Base-by-base conservation (phyloP, 2,329 filamentous ascomycete species). In the Penicillium sp. region DNA sequence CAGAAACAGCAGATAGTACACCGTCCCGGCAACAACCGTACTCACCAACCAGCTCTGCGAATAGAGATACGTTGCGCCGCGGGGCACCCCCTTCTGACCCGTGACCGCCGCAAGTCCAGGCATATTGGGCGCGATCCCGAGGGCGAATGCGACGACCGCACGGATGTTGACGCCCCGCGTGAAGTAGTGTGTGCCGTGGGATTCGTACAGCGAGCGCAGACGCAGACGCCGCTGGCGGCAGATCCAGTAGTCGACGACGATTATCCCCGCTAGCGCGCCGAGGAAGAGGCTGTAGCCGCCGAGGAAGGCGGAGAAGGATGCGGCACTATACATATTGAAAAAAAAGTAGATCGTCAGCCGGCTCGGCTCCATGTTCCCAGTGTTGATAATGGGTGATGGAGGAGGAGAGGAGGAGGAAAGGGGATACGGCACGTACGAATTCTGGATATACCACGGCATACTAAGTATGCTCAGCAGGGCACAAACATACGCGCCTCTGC, bases 391-490 rank as follows among this genome's bases (percentile, higher is more conserved):
- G 21, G 21, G 21, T 21, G 9, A 30, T 19, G 15, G 9, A 47
- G 13, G n/a, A 9, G 46, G 15, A 7, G 47, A 26, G 11, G 21
- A 8, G 9, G 17, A 26, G 26, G n/a, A 2, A 29, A 26, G 15
- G 17, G 48, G 15, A 17, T 21, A 21, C 21, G 2, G 21, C 21
- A 50, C 58, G 6, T 21, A 60, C 31, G 35, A 52, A 26, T 56
- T 60, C 52, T 63, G 61, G 23, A 63, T 63, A 60, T 59, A 63
- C 61, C 61, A 63, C 35, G 61, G 56, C 61, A 63, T 63, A 21
- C 50, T 56, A 23, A 63, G 38, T 4, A 63, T 48, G 45, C 56
- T 63, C 46, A 63, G 29, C 45, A 29, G 5, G 3, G 64, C 21
- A 63, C 61, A 63, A 7, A 63, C 23, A 44, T 57, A 63, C 13